Conservation (phyloP, 192 early-diverging fungal genomes). For the Podochytrium sp. region DNA sequence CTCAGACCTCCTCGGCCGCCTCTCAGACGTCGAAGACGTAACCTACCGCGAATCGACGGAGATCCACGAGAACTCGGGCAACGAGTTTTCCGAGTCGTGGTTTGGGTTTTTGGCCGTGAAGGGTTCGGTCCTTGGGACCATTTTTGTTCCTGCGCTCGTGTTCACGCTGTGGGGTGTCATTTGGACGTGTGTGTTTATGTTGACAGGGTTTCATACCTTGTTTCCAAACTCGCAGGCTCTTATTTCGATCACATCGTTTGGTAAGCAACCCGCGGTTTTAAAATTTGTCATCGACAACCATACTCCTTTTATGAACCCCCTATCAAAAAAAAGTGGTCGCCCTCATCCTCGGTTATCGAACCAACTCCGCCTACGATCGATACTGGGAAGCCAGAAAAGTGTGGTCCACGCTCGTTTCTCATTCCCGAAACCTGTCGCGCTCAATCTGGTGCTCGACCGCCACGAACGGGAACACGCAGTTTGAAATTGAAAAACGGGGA, state of each 20-base stretch:
- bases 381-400: slow-evolving; percentile 86
- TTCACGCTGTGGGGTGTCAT: slow-evolving; percentile 14
- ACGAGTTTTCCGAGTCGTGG: slow-evolving; percentile 18
- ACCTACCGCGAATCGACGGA: neutral
- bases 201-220: neutral
- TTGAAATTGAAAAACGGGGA: slow-evolving; percentile 58
- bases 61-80: neutral
- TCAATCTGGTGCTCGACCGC: slow-evolving; percentile 60
- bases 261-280: too few species aligned
- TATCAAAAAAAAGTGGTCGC: slow-evolving; percentile 39
- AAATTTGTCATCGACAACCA: too few species aligned
- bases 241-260: slow-evolving; percentile 47
- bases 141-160: slow-evolving; percentile 2
- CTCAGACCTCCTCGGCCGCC: neutral
- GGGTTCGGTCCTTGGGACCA: slow-evolving; percentile 9
- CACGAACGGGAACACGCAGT: slow-evolving; percentile 16
- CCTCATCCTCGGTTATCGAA: slow-evolving; percentile 81
- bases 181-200: slow-evolving; percentile 21
- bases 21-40: neutral
- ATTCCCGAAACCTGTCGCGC: slow-evolving; percentile 78
- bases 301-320: neutral
- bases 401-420: slow-evolving; percentile 76
- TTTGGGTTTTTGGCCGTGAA: slow-evolving; percentile 13
- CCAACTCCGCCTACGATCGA: slow-evolving; percentile 71
- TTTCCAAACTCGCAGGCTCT: slow-evolving; percentile 33